These are phyloP conservation scores for Pseudozyma tsukubaensis DNA, from an alignment of 1,284 basidiomycete species.

Conservation along the genomic window DNA sequence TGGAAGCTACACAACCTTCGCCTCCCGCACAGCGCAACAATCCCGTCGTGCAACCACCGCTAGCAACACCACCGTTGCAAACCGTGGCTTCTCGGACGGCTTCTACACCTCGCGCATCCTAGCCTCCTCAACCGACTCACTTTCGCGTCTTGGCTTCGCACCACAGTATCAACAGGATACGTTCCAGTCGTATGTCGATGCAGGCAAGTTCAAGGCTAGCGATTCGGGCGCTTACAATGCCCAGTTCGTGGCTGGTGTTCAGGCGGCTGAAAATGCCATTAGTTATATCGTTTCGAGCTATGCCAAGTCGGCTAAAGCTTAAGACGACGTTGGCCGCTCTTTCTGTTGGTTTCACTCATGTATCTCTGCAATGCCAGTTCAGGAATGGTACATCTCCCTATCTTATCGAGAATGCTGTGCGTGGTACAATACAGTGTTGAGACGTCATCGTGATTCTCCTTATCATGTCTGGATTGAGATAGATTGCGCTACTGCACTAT, in stretches of 20 bases:
- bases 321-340: constrained; percentile 1
- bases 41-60: constrained; percentile 5
- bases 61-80: constrained; percentile 12
- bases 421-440: not conserved
- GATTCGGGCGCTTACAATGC: constrained; percentile 35
- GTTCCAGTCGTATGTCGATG: constrained; percentile 43
- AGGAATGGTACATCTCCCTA: not conserved
- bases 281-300: constrained; percentile 34
- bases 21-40: constrained; percentile 15
- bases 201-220: constrained; percentile 19
- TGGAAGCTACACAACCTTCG: constrained; percentile 35
- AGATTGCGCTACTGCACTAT: too few species aligned
- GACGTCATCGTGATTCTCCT: too few species aligned
- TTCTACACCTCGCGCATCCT: constrained; percentile 76
- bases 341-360: not conserved
- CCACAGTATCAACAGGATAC: constrained; percentile 75
- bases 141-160: constrained; percentile 76
- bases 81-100: constrained; percentile 75
- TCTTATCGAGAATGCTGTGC: not conserved
- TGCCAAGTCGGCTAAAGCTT: constrained; percentile 9
- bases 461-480: too few species aligned
- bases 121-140: constrained; percentile 71
- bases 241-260: constrained; percentile 45
- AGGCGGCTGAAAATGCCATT: constrained; percentile 48
- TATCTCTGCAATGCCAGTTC: not conserved